phyloP scores from a whole-genome alignment of 805 yeast genomes.

The Lachancea sp. region DNA sequence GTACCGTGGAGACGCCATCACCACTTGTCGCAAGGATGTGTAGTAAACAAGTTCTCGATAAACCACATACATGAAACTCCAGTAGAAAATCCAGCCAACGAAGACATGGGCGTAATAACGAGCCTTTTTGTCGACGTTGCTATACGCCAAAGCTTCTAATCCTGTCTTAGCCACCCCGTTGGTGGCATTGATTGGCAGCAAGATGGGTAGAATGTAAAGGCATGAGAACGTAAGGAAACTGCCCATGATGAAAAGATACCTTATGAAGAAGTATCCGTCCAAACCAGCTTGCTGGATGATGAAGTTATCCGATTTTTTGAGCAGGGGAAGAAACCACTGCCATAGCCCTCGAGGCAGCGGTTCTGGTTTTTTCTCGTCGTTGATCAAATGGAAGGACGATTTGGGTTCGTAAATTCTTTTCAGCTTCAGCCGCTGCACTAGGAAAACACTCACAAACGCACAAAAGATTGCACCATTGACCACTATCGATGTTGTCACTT shows the following conservation, averaged over 20 bases:
- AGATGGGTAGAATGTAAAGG: conserved; percentile 51
- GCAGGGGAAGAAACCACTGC: conserved; percentile 61
- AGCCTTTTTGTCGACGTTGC: conserved; percentile 51
- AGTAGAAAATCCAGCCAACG: conserved; percentile 72
- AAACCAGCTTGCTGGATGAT: conserved; percentile 81
- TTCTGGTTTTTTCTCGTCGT: conserved; percentile 59
- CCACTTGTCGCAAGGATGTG: conserved; percentile 69
- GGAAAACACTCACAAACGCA: conserved; percentile 52
- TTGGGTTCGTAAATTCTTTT: conserved; percentile 82
- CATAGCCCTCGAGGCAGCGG: conserved; percentile 65
- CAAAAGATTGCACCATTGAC: conserved; percentile 64
- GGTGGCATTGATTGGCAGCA: conserved; percentile 80
- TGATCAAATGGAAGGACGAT: conserved; percentile 53
- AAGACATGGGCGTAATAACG: conserved; percentile 80
- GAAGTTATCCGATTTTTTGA: conserved; percentile 64
- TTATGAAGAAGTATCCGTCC: conserved; percentile 87
- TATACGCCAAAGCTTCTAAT: conserved; percentile 67
- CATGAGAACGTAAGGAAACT: conserved; percentile 50
- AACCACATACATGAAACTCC: conserved; percentile 59
- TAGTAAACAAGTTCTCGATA: conserved; percentile 80
- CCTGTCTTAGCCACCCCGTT: conserved; percentile 58
- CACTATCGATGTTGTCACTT: conserved; percentile 65
- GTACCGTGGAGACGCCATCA: conserved; percentile 73
- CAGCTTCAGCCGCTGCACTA: conserved; percentile 61
- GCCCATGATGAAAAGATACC: conserved; percentile 61